Conservation (phyloP, 108 stramenopile species). For the Ochromonas danica region DNA sequence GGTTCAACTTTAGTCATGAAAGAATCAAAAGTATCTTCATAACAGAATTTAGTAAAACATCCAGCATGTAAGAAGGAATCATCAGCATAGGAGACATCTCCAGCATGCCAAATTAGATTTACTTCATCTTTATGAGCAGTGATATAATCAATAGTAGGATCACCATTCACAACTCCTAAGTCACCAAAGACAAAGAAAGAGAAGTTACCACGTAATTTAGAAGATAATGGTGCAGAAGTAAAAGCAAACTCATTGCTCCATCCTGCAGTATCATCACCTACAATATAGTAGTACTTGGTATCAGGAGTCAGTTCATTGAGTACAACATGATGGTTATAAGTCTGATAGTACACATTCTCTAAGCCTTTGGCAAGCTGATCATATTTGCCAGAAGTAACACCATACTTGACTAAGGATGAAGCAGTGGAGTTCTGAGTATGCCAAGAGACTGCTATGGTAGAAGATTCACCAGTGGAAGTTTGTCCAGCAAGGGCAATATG, state of each 20-base stretch:
- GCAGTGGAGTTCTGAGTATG: constrained; percentile 1
- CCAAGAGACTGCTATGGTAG: constrained; percentile 31
- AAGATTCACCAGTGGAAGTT: background rate
- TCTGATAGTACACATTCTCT: background rate
- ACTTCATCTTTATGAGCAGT: background rate
- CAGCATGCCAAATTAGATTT: constrained; percentile 35
- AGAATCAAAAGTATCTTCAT: constrained; percentile 26
- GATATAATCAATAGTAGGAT: background rate
- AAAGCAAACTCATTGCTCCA: constrained; percentile 27
- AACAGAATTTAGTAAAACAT: constrained; percentile 27
- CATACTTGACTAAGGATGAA: constrained; percentile 10
- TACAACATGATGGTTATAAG: constrained; percentile 28
- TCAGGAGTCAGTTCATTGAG: background rate
- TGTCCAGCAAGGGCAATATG: constrained; percentile 35
- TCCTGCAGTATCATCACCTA: constrained; percentile 29
- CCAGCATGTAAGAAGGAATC: constrained; percentile 34
- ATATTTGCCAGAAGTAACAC: constrained; percentile 7
- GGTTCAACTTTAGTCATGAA: constrained; percentile 23
- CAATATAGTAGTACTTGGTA: constrained; percentile 27
- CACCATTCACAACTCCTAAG: background rate
- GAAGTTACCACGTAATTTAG: background rate
- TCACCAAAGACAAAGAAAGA: constrained; percentile 30
- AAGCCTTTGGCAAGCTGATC: background rate
- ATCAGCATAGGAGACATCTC: constrained; percentile 31
- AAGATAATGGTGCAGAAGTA: constrained; percentile 1